Conservation (phyloP, 2,329 filamentous ascomycete species). For the Parastagonospora nodorum region DNA sequence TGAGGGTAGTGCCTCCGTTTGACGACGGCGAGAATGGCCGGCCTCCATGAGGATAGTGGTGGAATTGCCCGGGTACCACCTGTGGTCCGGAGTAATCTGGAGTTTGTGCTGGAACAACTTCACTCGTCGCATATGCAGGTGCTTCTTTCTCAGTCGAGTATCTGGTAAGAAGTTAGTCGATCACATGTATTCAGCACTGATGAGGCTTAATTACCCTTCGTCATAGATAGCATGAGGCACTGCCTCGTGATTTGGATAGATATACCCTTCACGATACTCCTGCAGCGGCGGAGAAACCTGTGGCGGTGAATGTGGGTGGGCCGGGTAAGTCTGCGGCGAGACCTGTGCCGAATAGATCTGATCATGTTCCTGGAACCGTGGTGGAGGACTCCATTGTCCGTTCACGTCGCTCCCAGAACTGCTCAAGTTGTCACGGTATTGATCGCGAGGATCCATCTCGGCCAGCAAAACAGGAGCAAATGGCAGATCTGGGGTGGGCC, state of each 20-base stretch:
- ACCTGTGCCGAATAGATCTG: slow-evolving; percentile 15
- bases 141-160: slow-evolving; percentile 28
- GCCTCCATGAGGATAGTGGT: slow-evolving; percentile 14
- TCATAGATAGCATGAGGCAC: slow-evolving; percentile 14
- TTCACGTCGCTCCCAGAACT: slow-evolving; percentile 16
- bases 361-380: slow-evolving; percentile 26
- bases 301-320: slow-evolving; percentile 17
- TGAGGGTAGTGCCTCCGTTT: slow-evolving; percentile 19
- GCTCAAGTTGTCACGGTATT: slow-evolving; percentile 15
- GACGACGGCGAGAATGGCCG: slow-evolving; percentile 23
- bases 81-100: slow-evolving; percentile 31
- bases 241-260: slow-evolving; percentile 4
- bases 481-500: slow-evolving; percentile 7
- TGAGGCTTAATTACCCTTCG: slow-evolving; percentile 14
- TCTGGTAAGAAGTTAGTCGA: slow-evolving; percentile 14
- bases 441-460: slow-evolving; percentile 22
- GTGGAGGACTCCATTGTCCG: slow-evolving; percentile 26
- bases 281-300: slow-evolving; percentile 19
- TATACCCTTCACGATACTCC: slow-evolving; percentile 18
- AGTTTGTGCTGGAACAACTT: slow-evolving; percentile 10
- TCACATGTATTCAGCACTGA: not conserved
- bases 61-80: slow-evolving; percentile 25
- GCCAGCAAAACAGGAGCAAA: slow-evolving; percentile 4
- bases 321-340: slow-evolving; percentile 9
- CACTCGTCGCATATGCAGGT: slow-evolving; percentile 13